These are phyloP conservation scores for Leccinum obscurum DNA, from an alignment of 768 basidiomycete species.

Conservation along the genomic window DNA sequence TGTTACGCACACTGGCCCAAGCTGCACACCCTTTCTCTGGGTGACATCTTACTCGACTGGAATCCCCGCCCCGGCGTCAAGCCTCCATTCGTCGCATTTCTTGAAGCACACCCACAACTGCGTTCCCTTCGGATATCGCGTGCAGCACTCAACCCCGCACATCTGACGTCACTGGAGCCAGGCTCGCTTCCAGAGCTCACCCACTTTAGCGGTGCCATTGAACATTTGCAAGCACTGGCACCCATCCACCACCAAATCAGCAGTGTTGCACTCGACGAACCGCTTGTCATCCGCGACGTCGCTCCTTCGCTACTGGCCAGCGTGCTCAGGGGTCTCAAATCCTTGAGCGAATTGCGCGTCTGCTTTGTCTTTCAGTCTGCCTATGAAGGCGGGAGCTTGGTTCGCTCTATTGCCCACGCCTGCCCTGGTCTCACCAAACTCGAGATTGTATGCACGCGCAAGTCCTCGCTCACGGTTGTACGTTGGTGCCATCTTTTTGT, in stretches of 20 bases:
- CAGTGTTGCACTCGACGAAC: conserved; percentile 62
- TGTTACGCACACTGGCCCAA: conserved; percentile 67
- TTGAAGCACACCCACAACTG: conserved; percentile 62
- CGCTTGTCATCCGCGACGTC: conserved; percentile 66
- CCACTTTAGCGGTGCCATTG: conserved; percentile 65
- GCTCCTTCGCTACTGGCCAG: conserved; percentile 61
- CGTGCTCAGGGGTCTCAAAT: conserved; percentile 56
- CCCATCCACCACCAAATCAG: conserved; percentile 47
- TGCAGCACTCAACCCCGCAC: conserved; percentile 52
- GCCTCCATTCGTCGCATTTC: conserved; percentile 63
- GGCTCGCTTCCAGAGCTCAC: conserved; percentile 50
- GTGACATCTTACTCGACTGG: conserved; percentile 67
- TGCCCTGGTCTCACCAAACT: conserved; percentile 66
- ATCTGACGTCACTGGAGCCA: conserved; percentile 49
- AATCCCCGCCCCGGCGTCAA: conserved; percentile 41
- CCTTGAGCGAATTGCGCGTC: conserved; percentile 59
- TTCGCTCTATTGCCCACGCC: conserved; percentile 63
- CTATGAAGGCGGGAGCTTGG: conserved; percentile 70
- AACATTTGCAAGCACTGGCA: conserved; percentile 64
- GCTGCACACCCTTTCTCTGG: conserved; percentile 58
- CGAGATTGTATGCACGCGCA: conserved; percentile 64
- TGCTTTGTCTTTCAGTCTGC: conserved; percentile 69
- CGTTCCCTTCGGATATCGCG: conserved; percentile 51
- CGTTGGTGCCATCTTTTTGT: conserved; percentile 1
- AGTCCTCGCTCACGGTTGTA: conserved; percentile 75